Conservation (phyloP, 106 monocot genomes). For the Alisma plantagoaquatica region DNA sequence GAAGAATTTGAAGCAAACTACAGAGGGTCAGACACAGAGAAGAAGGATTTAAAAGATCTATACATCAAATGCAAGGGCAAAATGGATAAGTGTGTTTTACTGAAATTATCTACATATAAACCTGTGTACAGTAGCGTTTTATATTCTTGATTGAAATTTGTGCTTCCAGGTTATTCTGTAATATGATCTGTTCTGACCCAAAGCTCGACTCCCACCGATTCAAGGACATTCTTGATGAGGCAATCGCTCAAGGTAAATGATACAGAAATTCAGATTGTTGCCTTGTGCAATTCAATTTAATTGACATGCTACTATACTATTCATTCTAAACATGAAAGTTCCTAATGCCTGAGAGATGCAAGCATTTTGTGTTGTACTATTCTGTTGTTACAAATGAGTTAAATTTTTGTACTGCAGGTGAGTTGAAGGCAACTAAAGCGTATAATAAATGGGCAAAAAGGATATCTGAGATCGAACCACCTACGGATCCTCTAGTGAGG, state of each 20-base stretch:
- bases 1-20: constrained; percentile 95
- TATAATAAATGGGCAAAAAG: constrained; percentile 84
- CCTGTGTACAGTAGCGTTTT: no score
- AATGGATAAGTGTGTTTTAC: constrained; percentile 62
- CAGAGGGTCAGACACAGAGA: constrained; percentile 88
- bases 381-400: not conserved
- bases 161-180: constrained; percentile 72
- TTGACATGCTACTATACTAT: not conserved
- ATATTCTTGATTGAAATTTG: not conserved
- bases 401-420: constrained; percentile 30
- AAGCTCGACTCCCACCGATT: constrained; percentile 93
- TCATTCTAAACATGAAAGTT: not conserved
- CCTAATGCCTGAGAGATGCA: not conserved
- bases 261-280: not conserved
- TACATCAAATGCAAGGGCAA: constrained; percentile 72
- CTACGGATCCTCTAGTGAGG: constrained; percentile 53
- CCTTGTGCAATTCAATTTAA: not conserved
- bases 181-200: constrained; percentile 92
- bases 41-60: constrained; percentile 78
- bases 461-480: constrained; percentile 57
- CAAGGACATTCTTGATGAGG: constrained; percentile 76
- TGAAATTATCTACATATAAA: not conserved
- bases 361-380: not conserved
- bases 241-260: constrained; percentile 87
- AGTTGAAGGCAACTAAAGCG: constrained; percentile 62